Evolutionary conservation across 208 protist species (phyloP), one percentile per base, ranked within the genome.

Genomic region (Perkinsela sp.): DNA sequence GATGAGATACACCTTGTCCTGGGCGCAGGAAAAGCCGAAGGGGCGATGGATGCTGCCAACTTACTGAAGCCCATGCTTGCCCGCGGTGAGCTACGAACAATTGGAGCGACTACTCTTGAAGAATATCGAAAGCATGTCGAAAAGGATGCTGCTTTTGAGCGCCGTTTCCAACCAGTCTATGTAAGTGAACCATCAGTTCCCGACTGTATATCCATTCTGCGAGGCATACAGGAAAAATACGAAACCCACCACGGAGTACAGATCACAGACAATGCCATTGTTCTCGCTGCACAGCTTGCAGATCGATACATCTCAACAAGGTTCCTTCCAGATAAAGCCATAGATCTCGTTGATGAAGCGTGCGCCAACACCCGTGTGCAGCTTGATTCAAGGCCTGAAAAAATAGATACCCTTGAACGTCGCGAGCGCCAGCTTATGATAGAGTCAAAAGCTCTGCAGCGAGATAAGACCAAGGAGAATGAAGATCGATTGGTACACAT

Each of bases 1-100:
- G 94, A 97, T 74, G 94, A 97, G 72, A 85, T 97, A 32, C 94
- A 97, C 77, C 78, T 80, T 2, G 75, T 97, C 0, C 66, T 97
- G 1, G 94, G 94, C 66, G 90, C 88, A 0, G 92, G 87, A 30
- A 74, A 79, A 22, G 70, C 76, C 29, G 82, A 83, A 31, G 79
- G 81, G 15, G 67, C 83, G 15, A 89, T 93, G 82, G 87, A 93
- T 73, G 87, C 87, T 16, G 83, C 82, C 2, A 97, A 97, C 72
- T 29, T 97, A 6, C 72, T 97, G 29, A 97, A 97, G 73, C 93
- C 93, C 1, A 77, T 85, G 69, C 78, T 96, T 1, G 81, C 91
- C 0, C 66, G 89, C 28, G 91, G 91, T 32, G 78, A 91, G 67
- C 76, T 92, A 6, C 75, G 74, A n/a, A 81, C 71, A 66, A 93